Conservation (phyloP, 2,329 filamentous ascomycete genomes). For the Sporothrix variecibatus region DNA sequence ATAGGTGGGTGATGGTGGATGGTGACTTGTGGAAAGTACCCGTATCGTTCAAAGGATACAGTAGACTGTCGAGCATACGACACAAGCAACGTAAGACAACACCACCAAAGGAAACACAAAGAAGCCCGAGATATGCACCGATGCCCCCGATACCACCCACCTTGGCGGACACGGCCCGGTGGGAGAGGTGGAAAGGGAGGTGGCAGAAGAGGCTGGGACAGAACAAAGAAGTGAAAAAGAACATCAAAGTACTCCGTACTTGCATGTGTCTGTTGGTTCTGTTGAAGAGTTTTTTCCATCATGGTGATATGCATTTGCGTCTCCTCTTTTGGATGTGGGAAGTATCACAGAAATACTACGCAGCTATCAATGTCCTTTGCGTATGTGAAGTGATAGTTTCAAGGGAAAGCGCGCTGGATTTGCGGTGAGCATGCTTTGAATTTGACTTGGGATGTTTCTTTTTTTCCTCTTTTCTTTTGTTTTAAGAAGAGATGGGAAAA, state of each 20-base stretch:
- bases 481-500: neutral
- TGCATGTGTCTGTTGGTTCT: neutral
- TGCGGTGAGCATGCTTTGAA: neutral
- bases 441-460: neutral
- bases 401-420: neutral
- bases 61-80: neutral
- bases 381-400: neutral
- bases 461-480: neutral
- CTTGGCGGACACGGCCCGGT: constrained; percentile 6
- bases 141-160: neutral
- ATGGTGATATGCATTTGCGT: neutral
- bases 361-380: neutral
- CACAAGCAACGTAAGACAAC: neutral
- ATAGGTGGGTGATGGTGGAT: neutral
- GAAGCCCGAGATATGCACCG: neutral
- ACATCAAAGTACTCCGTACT: neutral
- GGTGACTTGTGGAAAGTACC: neutral
- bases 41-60: neutral
- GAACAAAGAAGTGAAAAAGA: neutral
- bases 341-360: neutral
- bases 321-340: neutral
- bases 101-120: neutral
- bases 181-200: neutral
- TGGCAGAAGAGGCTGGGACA: neutral
- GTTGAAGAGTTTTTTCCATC: neutral